Evolutionary conservation across 805 yeast genomes (phyloP).

Genomic region (Metschnikowia bowlesiae): DNA sequence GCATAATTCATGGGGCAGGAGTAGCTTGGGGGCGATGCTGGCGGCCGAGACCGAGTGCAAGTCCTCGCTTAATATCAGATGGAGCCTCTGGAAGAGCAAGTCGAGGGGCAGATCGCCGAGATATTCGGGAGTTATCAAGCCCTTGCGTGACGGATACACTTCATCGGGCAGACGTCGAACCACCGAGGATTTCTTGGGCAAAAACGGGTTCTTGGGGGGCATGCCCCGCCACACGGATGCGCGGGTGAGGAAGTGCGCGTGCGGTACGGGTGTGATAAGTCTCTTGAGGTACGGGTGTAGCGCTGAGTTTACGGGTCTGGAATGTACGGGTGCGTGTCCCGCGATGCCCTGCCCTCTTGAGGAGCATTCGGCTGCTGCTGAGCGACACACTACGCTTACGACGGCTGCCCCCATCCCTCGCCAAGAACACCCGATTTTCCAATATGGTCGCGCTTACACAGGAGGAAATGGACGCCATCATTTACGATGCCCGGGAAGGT

Average conservation of each 20-base stretch:
- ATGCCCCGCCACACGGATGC: background rate
- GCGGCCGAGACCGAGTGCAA: conserved; percentile 23
- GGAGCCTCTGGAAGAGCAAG: conserved; percentile 28
- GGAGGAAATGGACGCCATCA: conserved; percentile 79
- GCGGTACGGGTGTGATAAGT: background rate
- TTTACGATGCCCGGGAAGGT: conserved; percentile 83
- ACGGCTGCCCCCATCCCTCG: background rate
- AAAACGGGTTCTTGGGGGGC: conserved; percentile 29
- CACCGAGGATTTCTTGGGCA: conserved; percentile 23
- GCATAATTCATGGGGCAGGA: background rate
- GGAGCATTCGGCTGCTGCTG: background rate
- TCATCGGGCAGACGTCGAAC: conserved; percentile 29
- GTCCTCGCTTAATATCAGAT: conserved; percentile 20
- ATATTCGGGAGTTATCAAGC: conserved; percentile 30
- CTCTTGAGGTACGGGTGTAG: background rate
- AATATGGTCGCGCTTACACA: conserved; percentile 37
- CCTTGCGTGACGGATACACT: conserved; percentile 29
- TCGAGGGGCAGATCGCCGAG: conserved; percentile 32
- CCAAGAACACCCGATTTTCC: background rate
- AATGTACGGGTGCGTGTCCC: background rate
- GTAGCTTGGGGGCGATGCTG: background rate
- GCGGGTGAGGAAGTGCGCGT: background rate
- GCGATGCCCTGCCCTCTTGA: background rate
- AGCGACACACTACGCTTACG: background rate
- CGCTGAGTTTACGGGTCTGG: background rate